phyloP scores from a whole-genome alignment of 768 basidiomycete genomes.

The Nidularia sp. region DNA sequence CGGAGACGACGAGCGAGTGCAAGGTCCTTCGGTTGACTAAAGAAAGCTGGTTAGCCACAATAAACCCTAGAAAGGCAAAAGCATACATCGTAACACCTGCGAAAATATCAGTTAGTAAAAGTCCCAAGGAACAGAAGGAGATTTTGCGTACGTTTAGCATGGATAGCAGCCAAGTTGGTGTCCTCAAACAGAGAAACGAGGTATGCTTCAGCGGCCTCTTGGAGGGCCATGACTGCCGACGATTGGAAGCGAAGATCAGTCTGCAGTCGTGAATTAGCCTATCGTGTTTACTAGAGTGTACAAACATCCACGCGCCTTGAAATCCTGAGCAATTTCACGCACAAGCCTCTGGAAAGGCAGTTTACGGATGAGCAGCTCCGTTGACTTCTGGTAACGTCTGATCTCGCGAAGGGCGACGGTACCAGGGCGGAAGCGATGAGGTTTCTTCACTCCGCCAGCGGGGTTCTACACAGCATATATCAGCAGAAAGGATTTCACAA shows the following conservation, averaged over 20 bases:
- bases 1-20: constrained; percentile 16
- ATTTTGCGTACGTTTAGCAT: constrained; percentile 10
- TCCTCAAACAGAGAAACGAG: constrained; percentile 15
- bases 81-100: constrained; percentile 16
- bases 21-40: constrained; percentile 15
- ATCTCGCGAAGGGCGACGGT: constrained; percentile 87
- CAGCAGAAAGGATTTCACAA: not conserved
- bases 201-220: constrained; percentile 16
- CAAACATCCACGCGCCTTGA: constrained; percentile 43
- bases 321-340: constrained; percentile 68
- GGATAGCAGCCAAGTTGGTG: constrained; percentile 15
- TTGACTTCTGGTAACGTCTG: constrained; percentile 79
- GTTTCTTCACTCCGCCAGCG: constrained; percentile 53
- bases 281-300: not conserved
- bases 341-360: constrained; percentile 84
- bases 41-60: constrained; percentile 3
- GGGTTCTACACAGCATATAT: constrained; percentile 16
- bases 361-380: constrained; percentile 81
- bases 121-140: not conserved
- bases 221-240: constrained; percentile 15
- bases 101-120: not conserved
- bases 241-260: constrained; percentile 18
- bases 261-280: constrained; percentile 2
- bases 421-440: constrained; percentile 70
- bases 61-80: not conserved